Conservation (phyloP, 2,329 filamentous ascomycete species). For the Fusarium nelsonii region DNA sequence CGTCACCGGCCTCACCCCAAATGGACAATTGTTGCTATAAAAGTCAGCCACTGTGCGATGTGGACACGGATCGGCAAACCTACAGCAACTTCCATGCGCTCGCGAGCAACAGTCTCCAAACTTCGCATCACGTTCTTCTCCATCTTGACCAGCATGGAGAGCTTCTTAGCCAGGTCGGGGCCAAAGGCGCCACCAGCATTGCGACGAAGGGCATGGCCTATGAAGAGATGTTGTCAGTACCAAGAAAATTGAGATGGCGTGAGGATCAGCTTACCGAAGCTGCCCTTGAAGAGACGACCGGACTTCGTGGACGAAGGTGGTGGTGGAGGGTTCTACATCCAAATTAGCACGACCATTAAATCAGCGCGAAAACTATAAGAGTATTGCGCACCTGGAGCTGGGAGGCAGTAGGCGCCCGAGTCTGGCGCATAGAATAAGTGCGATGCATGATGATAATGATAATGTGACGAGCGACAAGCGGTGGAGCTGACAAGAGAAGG, state of each 20-base stretch:
- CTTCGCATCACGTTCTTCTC: constrained; percentile 99
- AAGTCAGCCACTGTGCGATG: constrained; percentile 22
- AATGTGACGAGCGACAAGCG: constrained; percentile 40
- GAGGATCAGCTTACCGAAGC: constrained; percentile 75
- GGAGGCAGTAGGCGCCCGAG: constrained; percentile 94
- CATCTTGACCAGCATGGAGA: constrained; percentile 99
- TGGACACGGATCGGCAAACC: constrained; percentile 53
- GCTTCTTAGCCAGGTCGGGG: constrained; percentile 95
- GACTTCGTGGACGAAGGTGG: constrained; percentile 92
- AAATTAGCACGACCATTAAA: constrained; percentile 20
- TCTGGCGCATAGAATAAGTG: constrained; percentile 98
- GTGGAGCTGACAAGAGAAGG: constrained; percentile 42
- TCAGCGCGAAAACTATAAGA: not conserved
- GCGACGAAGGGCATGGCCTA: constrained; percentile 76
- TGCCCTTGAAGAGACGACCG: constrained; percentile 86
- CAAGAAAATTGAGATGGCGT: not conserved
- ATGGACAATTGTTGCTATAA: constrained; percentile 95
- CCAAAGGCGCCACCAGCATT: constrained; percentile 82
- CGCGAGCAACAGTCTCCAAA: constrained; percentile 92
- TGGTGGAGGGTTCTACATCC: constrained; percentile 87
- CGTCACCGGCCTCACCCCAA: constrained; percentile 95
- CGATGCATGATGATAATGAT: constrained; percentile 80
- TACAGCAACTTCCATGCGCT: constrained; percentile 99
- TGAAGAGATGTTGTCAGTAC: constrained; percentile 19
- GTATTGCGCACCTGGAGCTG: constrained; percentile 66